A percentile compares a stretch with the other conserved stretches of the same genome.
These are phyloP conservation scores for Helotiales sp. DNA, from an alignment of 2,329 filamentous ascomycete species.

Conservation along the genomic window DNA sequence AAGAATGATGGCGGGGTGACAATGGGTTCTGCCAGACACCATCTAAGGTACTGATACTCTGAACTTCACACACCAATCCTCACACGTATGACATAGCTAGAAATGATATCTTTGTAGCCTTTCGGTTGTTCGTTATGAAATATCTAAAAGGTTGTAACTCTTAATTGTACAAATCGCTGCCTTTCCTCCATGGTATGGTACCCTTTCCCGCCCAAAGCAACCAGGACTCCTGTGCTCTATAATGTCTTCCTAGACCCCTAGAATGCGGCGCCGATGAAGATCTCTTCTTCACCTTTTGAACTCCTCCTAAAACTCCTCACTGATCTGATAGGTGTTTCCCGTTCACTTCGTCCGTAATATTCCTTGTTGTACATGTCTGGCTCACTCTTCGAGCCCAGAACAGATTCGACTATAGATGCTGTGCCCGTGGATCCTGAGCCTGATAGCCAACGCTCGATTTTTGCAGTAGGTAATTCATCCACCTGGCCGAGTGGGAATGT, in stretches of 20 bases:
- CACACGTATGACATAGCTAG: too few species aligned
- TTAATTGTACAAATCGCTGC: not conserved
- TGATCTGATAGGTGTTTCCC: not conserved
- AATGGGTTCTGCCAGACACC: too few species aligned
- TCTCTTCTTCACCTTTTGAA: not conserved
- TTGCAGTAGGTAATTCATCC: not conserved
- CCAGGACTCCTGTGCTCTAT: not conserved
- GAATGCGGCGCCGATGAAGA: conserved; percentile 4
- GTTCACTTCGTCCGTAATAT: not conserved
- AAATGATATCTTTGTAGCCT: too few species aligned
- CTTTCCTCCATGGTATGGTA: not conserved
- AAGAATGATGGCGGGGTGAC: not conserved
- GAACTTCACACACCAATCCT: too few species aligned
- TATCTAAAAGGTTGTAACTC: not conserved
- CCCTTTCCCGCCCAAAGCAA: not conserved
- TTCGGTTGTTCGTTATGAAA: too few species aligned
- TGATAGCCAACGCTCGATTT: conserved; percentile 2
- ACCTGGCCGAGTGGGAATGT: not conserved
- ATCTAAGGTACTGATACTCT: too few species aligned
- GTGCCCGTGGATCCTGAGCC: not conserved
- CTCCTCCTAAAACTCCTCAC: not conserved
- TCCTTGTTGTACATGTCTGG: not conserved
- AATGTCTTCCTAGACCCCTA: not conserved
- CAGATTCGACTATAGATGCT: not conserved
- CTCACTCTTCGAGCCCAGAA: not conserved